A percentile compares a stretch with the other conserved stretches of the same genome.
phyloP scores from a whole-genome alignment of 2,329 filamentous ascomycete genomes.

The Cercospora zeae-maydis region DNA sequence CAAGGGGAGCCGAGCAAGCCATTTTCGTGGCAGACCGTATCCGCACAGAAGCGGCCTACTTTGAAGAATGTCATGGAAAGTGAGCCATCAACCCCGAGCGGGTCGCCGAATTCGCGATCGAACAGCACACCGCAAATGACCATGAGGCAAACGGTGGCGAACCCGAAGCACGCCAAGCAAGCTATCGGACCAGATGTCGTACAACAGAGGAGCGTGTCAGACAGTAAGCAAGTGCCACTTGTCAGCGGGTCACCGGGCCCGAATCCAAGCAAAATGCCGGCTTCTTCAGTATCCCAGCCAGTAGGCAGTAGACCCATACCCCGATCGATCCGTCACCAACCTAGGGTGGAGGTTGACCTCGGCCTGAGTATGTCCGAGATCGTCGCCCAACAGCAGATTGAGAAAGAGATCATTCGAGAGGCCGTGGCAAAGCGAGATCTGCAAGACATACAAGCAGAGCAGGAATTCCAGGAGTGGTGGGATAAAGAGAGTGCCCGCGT shows the following conservation, averaged over 20 bases:
- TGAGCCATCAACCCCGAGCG: conserved; percentile 33
- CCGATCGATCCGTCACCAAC: conserved; percentile 51
- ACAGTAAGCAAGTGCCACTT: conserved; percentile 18
- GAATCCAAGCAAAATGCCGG: not conserved
- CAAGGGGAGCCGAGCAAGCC: conserved; percentile 14
- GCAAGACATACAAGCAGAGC: conserved; percentile 93
- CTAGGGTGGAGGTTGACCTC: conserved; percentile 60
- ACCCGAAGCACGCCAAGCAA: conserved; percentile 35
- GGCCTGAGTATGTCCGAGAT: conserved; percentile 83
- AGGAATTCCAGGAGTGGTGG: conserved; percentile 97
- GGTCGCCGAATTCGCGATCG: conserved; percentile 28
- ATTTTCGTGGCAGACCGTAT: conserved; percentile 62
- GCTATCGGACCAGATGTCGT: not conserved
- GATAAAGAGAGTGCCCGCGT: conserved; percentile 74
- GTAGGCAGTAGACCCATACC: conserved; percentile 38
- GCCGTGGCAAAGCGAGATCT: conserved; percentile 83
- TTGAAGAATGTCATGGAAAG: conserved; percentile 50
- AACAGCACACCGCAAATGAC: conserved; percentile 52
- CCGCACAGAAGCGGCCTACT: conserved; percentile 49
- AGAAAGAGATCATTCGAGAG: conserved; percentile 78
- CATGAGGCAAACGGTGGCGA: conserved; percentile 59
- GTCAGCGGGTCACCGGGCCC: not conserved
- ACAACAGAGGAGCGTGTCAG: conserved; percentile 15
- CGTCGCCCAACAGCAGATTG: conserved; percentile 76
- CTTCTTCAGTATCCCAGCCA: conserved; percentile 23